Base-by-base conservation (phyloP, 2,329 filamentous ascomycete genomes). In the Zelopaecilomyces penicillatus region DNA sequence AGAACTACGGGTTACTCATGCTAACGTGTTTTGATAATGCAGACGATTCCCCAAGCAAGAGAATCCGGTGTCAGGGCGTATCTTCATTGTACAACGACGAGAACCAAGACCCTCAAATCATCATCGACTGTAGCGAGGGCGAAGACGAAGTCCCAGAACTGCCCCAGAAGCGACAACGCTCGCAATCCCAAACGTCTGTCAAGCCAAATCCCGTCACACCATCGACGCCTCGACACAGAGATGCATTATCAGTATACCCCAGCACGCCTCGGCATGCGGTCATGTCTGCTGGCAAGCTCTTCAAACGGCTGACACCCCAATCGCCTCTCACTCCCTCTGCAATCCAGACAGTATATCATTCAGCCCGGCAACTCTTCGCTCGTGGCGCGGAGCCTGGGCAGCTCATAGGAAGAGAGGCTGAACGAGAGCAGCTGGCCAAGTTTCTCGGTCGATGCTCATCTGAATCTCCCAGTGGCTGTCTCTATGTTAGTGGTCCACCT, bases 401-500 rank as follows among this genome's bases (percentile, higher is more conserved):
- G 54, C 70, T 96, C 9, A 75, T 95, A 45, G 90, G 90, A 40
- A 82, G 90, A 38, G 87, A 95, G 30, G 68, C 76, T 58, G 71
- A 83, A 58, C 71, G 77, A 35, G 68, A 74, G 10, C 82, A 89
- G 51, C 68, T 97, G 31, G 68, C 71, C 9, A 64, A 60, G 0
- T 96, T 95, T 59, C 73, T 96, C 41, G 69, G 77, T 34, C 74
- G 76, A 41, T 80, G 81, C 53, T 68, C 82, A 5, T 70, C 76
- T 6, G 64, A 76, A 12, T 71, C 70, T 8, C 77, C 75, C 3
- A 82, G 82, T 43, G 89, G 90, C 43, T 97, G 91, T 59, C 76
- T 95, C 42, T 98, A 98, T 61, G 84, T 98, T 53, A 96, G 90
- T 55, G 93, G 93, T 0, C 93, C 93, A 4, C 93, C 93, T 2